Evolutionary conservation across 768 basidiomycete species (phyloP), one percentile per base, ranked within the genome.

Genomic region (Boletus sensibilis): DNA sequence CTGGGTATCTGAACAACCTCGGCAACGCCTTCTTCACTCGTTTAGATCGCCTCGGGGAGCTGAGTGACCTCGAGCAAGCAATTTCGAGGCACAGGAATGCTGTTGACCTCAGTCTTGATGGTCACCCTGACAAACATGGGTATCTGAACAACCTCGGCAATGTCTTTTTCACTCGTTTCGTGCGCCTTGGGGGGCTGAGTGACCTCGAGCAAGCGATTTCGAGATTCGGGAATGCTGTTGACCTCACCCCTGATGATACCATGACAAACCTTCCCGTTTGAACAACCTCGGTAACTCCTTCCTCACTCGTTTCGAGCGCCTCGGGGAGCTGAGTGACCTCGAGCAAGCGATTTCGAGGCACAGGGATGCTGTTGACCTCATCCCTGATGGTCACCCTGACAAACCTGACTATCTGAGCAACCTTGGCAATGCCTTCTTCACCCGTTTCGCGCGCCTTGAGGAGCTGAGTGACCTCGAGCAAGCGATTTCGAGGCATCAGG

Each of bases 131-230:
- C 27, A 29, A 29, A 7, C 27, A 5, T 29, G 27, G 27, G 5
- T 8, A 8, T 29, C 27, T 29, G 7, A 29, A 29, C 27, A 7
- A 29, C 27, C 27, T 29, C 1, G 27, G 27, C 27, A 29, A 27
- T 4, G 25, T 7, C 27, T 29, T 8, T 7, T 29, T 29, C 27
- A 29, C 31, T 31, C 31, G 31, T 31, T 31, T 31, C 31, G 31
- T 1, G 31, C 31, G 31, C 11, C 31, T 31, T 2, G 31, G 31
- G 31, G 34, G 31, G 23, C 37, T 2, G 31, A n/a, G 43, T 29
- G 39, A 38, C 35, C 51, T 57, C n/a, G 51, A 42, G 14, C 33
- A 49, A 14, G 51, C 56, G 6, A 27, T 57, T 23, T 45, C 10
- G n/a, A 39, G 14, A 8, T 6, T 23, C 25, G 3, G 8, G 14